Evolutionary conservation across 345 rosid genomes (phyloP).

Genomic region (Rhizophora mangle): DNA sequence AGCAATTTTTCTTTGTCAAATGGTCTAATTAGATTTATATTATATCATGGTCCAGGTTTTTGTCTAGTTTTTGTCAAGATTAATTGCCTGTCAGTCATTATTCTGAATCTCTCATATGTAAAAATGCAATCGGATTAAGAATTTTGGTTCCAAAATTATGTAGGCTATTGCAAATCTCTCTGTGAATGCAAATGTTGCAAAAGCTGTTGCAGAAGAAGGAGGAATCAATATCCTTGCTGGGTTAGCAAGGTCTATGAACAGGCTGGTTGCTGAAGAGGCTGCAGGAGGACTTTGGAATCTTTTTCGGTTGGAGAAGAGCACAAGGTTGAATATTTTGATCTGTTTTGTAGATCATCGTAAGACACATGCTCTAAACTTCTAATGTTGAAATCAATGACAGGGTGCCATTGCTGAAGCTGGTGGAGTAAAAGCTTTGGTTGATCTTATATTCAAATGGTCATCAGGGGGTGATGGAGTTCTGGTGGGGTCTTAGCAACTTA

Average conservation of each 20-base stretch:
- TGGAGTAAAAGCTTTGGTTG: conserved; percentile 59
- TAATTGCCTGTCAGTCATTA: conserved; percentile 6
- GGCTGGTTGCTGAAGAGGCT: conserved; percentile 42
- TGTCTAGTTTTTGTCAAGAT: conserved; percentile 1
- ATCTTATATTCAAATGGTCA: conserved; percentile 39
- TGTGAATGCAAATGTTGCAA: conserved; percentile 41
- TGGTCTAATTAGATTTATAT: conserved; percentile 5
- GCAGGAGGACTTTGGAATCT: conserved; percentile 48
- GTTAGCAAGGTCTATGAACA: conserved; percentile 37
- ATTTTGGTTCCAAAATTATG: neutral
- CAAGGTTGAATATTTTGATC: conserved; percentile 21
- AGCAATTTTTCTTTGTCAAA: neutral
- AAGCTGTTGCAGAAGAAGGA: conserved; percentile 35
- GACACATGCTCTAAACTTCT: conserved; percentile 1
- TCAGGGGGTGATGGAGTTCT: conserved; percentile 31
- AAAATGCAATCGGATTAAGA: neutral
- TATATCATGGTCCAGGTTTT: neutral
- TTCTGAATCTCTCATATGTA: neutral
- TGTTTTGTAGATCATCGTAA: neutral
- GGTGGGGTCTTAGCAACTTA: neutral
- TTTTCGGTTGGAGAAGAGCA: conserved; percentile 48
- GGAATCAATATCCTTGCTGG: conserved; percentile 36
- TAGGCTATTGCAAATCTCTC: conserved; percentile 42
- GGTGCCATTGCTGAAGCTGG: conserved; percentile 42
- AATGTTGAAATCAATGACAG: conserved; percentile 12